Conservation (phyloP, 1,284 basidiomycete genomes). For the Neonothopanus nambi region DNA sequence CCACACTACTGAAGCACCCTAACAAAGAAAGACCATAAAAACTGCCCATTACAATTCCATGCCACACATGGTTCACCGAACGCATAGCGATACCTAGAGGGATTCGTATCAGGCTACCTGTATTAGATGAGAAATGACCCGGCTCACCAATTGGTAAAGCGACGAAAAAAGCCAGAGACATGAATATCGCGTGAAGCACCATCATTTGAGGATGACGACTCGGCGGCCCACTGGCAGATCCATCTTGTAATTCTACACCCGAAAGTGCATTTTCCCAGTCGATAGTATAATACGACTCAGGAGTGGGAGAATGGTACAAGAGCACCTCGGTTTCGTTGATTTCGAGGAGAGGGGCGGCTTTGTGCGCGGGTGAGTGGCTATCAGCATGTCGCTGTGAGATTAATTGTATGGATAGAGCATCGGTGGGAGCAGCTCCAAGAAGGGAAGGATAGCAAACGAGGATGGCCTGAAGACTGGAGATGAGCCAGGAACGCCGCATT, state of each 20-base stretch:
- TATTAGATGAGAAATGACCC: slow-evolving; percentile 1
- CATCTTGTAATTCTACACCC: slow-evolving; percentile 26
- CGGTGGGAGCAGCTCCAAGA: too few relatives aligned
- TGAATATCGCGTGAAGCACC: slow-evolving; percentile 62
- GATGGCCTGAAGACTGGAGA: too few relatives aligned
- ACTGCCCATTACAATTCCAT: slow-evolving; percentile 50
- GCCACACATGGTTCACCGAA: slow-evolving; percentile 66
- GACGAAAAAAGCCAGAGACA: slow-evolving; percentile 76
- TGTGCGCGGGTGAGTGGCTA: slow-evolving; percentile 46
- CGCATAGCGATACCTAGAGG: slow-evolving; percentile 70
- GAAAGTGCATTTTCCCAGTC: slow-evolving; percentile 60
- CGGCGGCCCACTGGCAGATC: slow-evolving; percentile 34
- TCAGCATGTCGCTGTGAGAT: slow-evolving; percentile 14
- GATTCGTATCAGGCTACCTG: not conserved
- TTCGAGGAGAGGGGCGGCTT: slow-evolving; percentile 51
- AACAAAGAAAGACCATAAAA: slow-evolving; percentile 61
- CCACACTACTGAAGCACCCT: slow-evolving; percentile 60
- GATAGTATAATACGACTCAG: slow-evolving; percentile 77
- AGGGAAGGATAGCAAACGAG: too few relatives aligned
- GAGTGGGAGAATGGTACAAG: slow-evolving; percentile 62
- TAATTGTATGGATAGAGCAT: too few relatives aligned
- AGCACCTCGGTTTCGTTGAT: slow-evolving; percentile 76
- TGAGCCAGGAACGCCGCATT: too few relatives aligned
- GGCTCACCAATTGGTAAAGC: slow-evolving; percentile 70
- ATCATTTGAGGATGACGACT: slow-evolving; percentile 64